Percentiles rank a stretch among this genome's conserved stretches.
These are phyloP conservation scores for Nematocida sp. DNA, from an alignment of 371 early-diverging fungal genomes.

Conservation along the genomic window DNA sequence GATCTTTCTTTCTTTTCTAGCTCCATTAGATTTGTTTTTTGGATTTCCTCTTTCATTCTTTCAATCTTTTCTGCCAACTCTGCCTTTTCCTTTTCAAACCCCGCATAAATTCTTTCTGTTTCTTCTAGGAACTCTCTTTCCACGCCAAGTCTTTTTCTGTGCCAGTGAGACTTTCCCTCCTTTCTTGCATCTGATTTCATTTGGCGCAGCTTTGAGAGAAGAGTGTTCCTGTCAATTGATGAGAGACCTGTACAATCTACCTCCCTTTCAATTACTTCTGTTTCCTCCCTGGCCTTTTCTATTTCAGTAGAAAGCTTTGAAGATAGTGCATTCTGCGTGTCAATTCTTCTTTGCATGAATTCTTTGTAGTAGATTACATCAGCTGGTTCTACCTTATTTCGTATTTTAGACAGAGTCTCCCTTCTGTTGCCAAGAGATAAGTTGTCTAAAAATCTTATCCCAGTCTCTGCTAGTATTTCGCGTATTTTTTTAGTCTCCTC, in stretches of 20 bases:
- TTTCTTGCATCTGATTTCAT: constrained; percentile 52
- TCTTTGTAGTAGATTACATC: constrained; percentile 37
- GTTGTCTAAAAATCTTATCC: constrained; percentile 56
- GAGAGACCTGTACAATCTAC: constrained; percentile 37
- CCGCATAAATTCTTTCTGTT: neutral
- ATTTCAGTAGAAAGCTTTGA: constrained; percentile 30
- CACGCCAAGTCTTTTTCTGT: constrained; percentile 10
- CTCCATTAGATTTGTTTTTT: neutral
- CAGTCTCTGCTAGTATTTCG: constrained; percentile 50
- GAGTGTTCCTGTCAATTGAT: constrained; percentile 10
- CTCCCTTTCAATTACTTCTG: constrained; percentile 43
- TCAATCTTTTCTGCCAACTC: neutral
- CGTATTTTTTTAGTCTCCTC: constrained; percentile 35
- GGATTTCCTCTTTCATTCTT: neutral
- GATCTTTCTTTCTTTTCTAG: constrained; percentile 32
- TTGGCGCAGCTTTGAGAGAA: constrained; percentile 42
- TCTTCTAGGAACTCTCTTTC: constrained; percentile 27
- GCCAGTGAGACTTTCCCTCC: constrained; percentile 52
- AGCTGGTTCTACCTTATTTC: constrained; percentile 29
- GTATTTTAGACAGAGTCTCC: constrained; percentile 51
- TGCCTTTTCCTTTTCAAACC: neutral
- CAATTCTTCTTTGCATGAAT: constrained; percentile 44
- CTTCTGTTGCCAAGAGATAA: constrained; percentile 46
- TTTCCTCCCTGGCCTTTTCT: constrained; percentile 24
- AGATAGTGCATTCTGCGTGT: constrained; percentile 42